Evolutionary conservation across 2,329 filamentous ascomycete species (phyloP), one percentile per base, ranked within the genome.

Genomic region (Apiospora marii): DNA sequence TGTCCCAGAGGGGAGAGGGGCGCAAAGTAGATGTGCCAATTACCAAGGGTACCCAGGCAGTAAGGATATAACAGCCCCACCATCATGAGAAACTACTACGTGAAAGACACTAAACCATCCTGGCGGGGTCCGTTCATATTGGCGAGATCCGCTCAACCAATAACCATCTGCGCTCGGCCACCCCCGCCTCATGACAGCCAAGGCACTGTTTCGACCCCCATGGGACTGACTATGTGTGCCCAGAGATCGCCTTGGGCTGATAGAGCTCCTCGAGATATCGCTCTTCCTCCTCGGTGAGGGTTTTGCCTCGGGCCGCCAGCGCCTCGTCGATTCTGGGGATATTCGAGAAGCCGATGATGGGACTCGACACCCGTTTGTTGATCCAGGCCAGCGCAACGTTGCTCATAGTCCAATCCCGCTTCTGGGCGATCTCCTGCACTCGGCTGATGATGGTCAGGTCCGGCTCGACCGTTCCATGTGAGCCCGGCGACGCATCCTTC

Each of bases 381-480:
- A 87, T 86, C 92, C 92, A 93, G 3, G 90, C 90, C 71, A 91
- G 84, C 0, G 89, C 87, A 27, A 93, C 87, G 72, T 92, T 87
- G 64, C 89, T 88, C 87, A 93, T 93, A 74, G 85, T 88, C 78
- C 88, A 86, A 0, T 83, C 86, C 75, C 86, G 86, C 81, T 90
- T 89, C 74, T 85, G 83, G 0, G 90, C 89, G 19, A 92, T 75
- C 78, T 92, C 87, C 79, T 91, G 85, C 2, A 91, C 87, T 0
- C 88, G 84, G 46, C 82, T 80, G 68, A 90, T 84, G 72, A 88
- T 79, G 16, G 74, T 89, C 22, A 78, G 76, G 53, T 77, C 79
- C 12, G 75, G 75, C 53, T 75, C 79, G 83, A 82, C 77, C 16
- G 71, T 85, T 80, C 77, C 77, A 73, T 76, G 76, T 1, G 77